Base-by-base conservation (phyloP, 306 rosid species). In the Vicia sativa region DNA sequence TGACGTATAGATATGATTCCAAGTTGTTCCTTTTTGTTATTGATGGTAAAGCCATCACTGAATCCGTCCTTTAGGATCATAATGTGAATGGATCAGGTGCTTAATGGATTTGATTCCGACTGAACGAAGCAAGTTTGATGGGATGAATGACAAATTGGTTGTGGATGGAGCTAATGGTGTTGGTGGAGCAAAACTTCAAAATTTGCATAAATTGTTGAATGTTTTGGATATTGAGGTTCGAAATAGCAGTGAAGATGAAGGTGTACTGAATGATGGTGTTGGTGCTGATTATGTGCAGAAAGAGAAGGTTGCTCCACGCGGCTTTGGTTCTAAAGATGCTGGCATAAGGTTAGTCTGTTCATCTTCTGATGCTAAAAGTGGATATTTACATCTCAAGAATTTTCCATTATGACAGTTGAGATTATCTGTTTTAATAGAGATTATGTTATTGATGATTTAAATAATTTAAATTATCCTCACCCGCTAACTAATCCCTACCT, bases 221-320 rank as follows among this genome's bases (percentile, higher is more conserved):
- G 83, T 42, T 72, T 66, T 86, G 83, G 74, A 70, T 67, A 75
- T 90, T 82, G 95, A 88, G 80, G 79, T 85, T 59, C 89, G 96
- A 25, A 93, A 93, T 73, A 73, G 85, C 34, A 79, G 95, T 71
- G 83, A 82, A 65, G 90, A 79, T 75, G 90, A 81, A 69, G 98
- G 97, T 26, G 81, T 88, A 26, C 83, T 90, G 54, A 93, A 93
- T 72, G 97, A 93, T 60, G 96, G 96, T 48, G 98, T 88, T 25
- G 98, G 98, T 44, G 98, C 98, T 62, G 98, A 90, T 86, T 90
- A 78, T 74, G 98, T 90, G 86, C 98, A 93, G 81, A 93, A 93
- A 81, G 98, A 93, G 86, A 93, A 90, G 85, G 81, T 82, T 55
- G 86, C 77, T 76, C 96, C 98, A 0, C 60, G 28, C 60, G 75